Evolutionary conservation across 139 green algal species (phyloP), one percentile per base, ranked within the genome.

Genomic region (Volvox africanus): DNA sequence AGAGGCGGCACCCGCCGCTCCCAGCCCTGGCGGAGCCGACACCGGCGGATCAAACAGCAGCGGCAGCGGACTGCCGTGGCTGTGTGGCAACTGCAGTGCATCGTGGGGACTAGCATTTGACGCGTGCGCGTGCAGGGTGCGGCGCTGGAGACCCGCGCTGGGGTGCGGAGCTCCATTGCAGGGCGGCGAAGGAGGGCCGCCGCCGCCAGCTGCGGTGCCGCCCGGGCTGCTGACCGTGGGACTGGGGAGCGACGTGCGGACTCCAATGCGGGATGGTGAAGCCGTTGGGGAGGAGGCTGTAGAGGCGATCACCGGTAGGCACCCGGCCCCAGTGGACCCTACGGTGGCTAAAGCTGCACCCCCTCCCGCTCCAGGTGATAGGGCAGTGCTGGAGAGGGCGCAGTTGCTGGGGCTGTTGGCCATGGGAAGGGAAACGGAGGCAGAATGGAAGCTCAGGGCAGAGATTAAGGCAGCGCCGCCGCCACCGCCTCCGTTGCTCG

Each of bases 61-160:
- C 78, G 78, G 78, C 37, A 84, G 78, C 35, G 78, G 78, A 19
- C 78, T 84, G 35, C 78, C 78, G 78, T 84, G 78, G 33, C 36
- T 84, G 78, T 84, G 78, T 33, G 78, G 78, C 78, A 84, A 20
- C 9, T 62, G 36, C 32, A 32, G 21, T 24, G 36, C 19, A 2
- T 84, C 36, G 33, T 61, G 24, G 32, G 32, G 17, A 1, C 21
- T 35, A 36, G 18, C 2, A 30, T 30, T 81, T n/a, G 75, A 26
- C 1, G 78, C 18, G 35, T 84, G 78, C 1, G 78, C 0, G 36
- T 65, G 36, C 21, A 37, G 24, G 36, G 37, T 24, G 50, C 80
- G 80, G 22, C 50, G 80, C 13, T 13, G 19, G 50, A 86, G 14
- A 3, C 80, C 50, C 28, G 80, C 37, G 78, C 26, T 68, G 37